A percentile compares a stretch with the other conserved stretches of the same genome.
Evolutionary conservation across 2,329 filamentous ascomycete species (phyloP).

Genomic region (Fusarium sp.): DNA sequence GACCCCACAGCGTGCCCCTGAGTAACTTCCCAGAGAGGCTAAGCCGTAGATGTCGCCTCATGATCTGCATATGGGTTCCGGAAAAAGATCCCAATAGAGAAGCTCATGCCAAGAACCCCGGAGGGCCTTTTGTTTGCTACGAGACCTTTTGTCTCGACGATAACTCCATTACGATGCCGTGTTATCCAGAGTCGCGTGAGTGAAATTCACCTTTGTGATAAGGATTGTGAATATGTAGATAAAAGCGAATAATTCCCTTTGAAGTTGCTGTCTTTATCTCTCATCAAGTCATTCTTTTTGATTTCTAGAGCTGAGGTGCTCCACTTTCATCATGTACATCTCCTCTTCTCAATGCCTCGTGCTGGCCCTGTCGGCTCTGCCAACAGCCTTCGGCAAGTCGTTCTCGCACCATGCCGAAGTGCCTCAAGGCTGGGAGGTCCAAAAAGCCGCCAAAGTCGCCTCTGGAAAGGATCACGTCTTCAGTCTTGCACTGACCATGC

Average conservation of each 20-base stretch:
- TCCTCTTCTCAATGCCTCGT: slow-evolving; percentile 9
- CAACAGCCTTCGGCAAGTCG: slow-evolving; percentile 3
- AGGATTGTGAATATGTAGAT: background rate
- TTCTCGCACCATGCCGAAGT: slow-evolving; percentile 17
- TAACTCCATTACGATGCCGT: slow-evolving; percentile 16
- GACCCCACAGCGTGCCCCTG: slow-evolving; percentile 12
- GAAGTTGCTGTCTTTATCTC: background rate
- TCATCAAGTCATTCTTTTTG: background rate
- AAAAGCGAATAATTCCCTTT: background rate
- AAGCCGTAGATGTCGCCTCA: background rate
- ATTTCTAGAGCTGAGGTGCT: background rate
- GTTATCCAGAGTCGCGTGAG: slow-evolving; percentile 18
- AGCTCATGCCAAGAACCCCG: slow-evolving; percentile 20
- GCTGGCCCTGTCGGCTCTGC: slow-evolving; percentile 10
- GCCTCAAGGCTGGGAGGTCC: slow-evolving; percentile 11
- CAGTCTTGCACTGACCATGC: slow-evolving; percentile 27
- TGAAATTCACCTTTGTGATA: background rate
- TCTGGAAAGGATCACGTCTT: slow-evolving; percentile 22
- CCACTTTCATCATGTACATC: slow-evolving; percentile 10
- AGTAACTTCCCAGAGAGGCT: slow-evolving; percentile 4
- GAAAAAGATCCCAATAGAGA: slow-evolving; percentile 14
- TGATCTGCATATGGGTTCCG: slow-evolving; percentile 15
- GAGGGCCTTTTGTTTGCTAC: slow-evolving; percentile 14
- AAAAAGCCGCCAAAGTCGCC: background rate
- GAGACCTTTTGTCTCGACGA: background rate